Evolutionary conservation across 2,329 filamentous ascomycete species (phyloP).

Genomic region (Trichophyton rubrum): DNA sequence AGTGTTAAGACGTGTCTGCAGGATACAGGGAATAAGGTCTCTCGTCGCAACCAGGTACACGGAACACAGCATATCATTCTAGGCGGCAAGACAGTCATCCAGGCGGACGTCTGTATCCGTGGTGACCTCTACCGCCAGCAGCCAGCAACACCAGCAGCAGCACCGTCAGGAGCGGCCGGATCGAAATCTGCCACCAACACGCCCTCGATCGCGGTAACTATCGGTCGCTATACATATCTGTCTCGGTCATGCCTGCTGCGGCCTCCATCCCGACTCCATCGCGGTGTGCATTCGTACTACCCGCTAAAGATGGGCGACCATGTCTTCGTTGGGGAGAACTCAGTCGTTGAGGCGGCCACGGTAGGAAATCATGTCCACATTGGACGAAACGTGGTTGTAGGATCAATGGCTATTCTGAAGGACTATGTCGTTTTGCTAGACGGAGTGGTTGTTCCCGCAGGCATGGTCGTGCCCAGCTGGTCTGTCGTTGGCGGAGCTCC

Average conservation of each 20-base stretch:
- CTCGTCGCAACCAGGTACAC: constrained; percentile 77
- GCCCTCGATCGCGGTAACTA: constrained; percentile 52
- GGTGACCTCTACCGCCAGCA: constrained; percentile 64
- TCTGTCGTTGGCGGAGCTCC: constrained; percentile 79
- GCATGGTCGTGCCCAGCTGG: constrained; percentile 88
- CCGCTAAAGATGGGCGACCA: constrained; percentile 90
- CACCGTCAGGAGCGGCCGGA: constrained; percentile 16
- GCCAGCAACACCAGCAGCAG: constrained; percentile 25
- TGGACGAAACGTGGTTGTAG: constrained; percentile 61
- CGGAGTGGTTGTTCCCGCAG: constrained; percentile 66
- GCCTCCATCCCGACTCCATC: constrained; percentile 70
- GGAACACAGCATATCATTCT: constrained; percentile 97
- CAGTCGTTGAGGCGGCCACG: constrained; percentile 68
- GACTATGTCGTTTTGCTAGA: constrained; percentile 85
- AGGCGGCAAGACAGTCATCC: constrained; percentile 88
- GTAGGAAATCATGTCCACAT: constrained; percentile 81
- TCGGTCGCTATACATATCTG: constrained; percentile 85
- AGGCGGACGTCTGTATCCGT: constrained; percentile 85
- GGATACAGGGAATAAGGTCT: constrained; percentile 98
- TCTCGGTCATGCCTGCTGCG: constrained; percentile 65
- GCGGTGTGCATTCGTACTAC: constrained; percentile 53
- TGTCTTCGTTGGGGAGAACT: constrained; percentile 68
- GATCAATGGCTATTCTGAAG: constrained; percentile 82
- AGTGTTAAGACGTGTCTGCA: constrained; percentile 27
- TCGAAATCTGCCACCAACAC: constrained; percentile 19